phyloP scores from a whole-genome alignment of 225 moss, liverwort and hornwort genomes.

The Ulota crispa region DNA sequence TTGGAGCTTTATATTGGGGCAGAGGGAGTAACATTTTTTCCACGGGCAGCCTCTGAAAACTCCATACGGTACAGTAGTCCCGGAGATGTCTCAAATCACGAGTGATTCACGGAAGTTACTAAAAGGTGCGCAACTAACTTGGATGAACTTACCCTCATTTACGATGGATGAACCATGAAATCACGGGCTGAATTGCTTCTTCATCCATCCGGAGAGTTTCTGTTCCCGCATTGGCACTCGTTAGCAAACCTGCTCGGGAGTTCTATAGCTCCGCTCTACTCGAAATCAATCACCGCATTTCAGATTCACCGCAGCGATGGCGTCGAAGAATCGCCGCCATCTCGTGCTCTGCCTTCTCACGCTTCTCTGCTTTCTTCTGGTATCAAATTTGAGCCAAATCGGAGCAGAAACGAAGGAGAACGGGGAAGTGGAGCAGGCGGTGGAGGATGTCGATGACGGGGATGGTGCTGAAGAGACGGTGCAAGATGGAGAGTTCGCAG shows the following conservation, averaged over 20 bases:
- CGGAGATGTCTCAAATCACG: constrained; percentile 18
- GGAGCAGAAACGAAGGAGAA: constrained; percentile 33
- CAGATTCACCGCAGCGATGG: constrained; percentile 31
- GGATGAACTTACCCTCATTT: not conserved
- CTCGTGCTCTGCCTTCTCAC: constrained; percentile 19
- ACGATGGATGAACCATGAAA: not conserved
- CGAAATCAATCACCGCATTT: constrained; percentile 15
- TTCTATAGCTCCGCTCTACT: not conserved
- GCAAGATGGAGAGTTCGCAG: not conserved
- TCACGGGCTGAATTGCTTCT: not conserved
- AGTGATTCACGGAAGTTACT: constrained; percentile 29
- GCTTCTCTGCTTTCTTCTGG: constrained; percentile 23
- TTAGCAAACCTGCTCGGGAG: not conserved
- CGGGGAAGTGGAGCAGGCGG: not conserved
- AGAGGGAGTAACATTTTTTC: not conserved
- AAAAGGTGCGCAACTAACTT: not conserved
- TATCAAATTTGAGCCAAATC: constrained; percentile 32
- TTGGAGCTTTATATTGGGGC: too few relatives aligned
- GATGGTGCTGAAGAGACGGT: constrained; percentile 6
- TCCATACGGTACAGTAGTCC: not conserved
- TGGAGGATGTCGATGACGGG: constrained; percentile 11
- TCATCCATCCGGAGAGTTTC: constrained; percentile 19
- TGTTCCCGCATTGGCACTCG: not conserved
- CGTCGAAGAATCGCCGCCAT: constrained; percentile 19
- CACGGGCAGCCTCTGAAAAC: not conserved